Conservation (phyloP, 2,329 filamentous ascomycete species). For the Colletotrichum zoysiae region DNA sequence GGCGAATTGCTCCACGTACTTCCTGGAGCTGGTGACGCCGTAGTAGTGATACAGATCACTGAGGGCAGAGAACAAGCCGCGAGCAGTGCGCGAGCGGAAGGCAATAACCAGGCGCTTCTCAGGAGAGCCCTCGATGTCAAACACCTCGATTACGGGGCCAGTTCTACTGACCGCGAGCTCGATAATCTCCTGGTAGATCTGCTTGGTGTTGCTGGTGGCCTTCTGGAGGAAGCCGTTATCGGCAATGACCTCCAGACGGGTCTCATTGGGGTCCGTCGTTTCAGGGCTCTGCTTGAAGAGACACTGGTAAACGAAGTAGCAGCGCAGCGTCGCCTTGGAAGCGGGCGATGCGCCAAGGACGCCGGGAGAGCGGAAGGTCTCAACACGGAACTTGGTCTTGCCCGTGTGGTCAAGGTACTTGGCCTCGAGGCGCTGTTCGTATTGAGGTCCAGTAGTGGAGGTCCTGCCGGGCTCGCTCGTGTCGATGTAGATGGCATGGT, state of each 20-base stretch:
- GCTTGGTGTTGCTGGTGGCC: constrained; percentile 94
- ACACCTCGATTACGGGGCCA: constrained; percentile 97
- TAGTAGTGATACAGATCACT: constrained; percentile 99
- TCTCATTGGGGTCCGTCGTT: constrained; percentile 82
- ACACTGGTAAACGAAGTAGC: constrained; percentile 99
- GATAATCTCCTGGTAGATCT: constrained; percentile 95
- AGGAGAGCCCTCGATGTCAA: constrained; percentile 89
- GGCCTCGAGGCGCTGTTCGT: constrained; percentile 92
- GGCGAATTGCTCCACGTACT: constrained; percentile 99
- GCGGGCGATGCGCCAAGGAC: constrained; percentile 76
- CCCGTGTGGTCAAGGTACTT: constrained; percentile 92
- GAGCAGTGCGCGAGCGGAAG: constrained; percentile 91
- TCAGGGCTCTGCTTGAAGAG: constrained; percentile 82
- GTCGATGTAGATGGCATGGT: constrained; percentile 98
- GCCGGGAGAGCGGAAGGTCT: constrained; percentile 95
- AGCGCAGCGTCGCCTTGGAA: constrained; percentile 87
- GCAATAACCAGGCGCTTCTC: constrained; percentile 96
- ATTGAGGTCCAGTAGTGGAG: constrained; percentile 82
- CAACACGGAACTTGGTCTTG: constrained; percentile 85
- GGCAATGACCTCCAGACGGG: constrained; percentile 89
- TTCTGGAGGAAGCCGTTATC: constrained; percentile 96
- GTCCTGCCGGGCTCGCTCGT: constrained; percentile 91
- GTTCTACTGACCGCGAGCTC: constrained; percentile 85
- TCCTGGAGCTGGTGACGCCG: constrained; percentile 92
- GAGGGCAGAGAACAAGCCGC: constrained; percentile 93